Conservation (phyloP, 2,329 filamentous ascomycete genomes). For the Penicillium freii region DNA sequence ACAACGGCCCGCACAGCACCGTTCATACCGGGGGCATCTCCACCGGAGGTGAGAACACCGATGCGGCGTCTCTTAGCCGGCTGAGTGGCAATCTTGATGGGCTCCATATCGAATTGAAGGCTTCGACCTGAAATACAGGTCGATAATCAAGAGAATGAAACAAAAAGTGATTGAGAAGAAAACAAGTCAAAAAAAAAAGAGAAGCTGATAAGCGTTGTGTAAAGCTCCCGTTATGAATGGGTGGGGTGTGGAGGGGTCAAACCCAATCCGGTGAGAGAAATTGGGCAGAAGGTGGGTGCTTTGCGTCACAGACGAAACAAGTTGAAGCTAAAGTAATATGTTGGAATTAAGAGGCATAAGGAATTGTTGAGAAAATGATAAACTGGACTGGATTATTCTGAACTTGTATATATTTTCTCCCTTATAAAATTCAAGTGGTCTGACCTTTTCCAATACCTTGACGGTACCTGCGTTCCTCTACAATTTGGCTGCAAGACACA, state of each 20-base stretch:
- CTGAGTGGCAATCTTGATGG: conserved; percentile 30
- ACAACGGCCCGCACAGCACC: conserved; percentile 86
- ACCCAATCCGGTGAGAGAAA: conserved; percentile 42
- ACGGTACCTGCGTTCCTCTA: conserved; percentile 6
- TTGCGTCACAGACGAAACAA: conserved; percentile 17
- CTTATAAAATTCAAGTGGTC: neutral
- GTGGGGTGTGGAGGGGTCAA: conserved; percentile 25
- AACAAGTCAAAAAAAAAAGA: conserved; percentile 11
- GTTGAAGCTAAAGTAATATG: conserved; percentile 3
- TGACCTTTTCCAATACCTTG: neutral
- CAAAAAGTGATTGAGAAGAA: neutral
- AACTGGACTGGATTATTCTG: neutral
- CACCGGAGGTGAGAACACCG: conserved; percentile 90
- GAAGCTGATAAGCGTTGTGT: conserved; percentile 6
- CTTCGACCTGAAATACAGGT: conserved; percentile 12
- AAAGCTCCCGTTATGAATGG: conserved; percentile 19
- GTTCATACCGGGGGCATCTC: conserved; percentile 94
- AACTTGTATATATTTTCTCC: neutral
- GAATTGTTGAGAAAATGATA: neutral
- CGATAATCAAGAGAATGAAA: conserved; percentile 12
- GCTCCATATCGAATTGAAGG: conserved; percentile 21
- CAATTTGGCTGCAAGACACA: conserved; percentile 1
- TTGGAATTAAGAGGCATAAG: conserved; percentile 13
- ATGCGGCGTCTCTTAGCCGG: conserved; percentile 62
- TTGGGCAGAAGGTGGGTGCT: conserved; percentile 29